Base-by-base conservation (phyloP, 306 rosid species). In the Prunus campanulata region DNA sequence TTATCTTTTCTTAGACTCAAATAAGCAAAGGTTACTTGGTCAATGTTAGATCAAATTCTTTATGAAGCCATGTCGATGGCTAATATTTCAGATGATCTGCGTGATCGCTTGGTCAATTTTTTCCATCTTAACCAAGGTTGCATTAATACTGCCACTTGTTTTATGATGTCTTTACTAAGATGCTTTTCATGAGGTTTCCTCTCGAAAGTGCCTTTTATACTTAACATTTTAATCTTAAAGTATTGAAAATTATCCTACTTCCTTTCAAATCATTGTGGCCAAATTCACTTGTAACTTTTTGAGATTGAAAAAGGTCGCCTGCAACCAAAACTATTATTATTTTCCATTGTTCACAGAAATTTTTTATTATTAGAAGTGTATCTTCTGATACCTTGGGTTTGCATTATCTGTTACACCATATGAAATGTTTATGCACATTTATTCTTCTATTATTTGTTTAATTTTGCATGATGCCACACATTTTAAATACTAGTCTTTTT, bases 381-480 rank as follows among this genome's bases (percentile, higher is more conserved):
- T 20, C 62, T 56, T 56, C 11, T 56, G 13, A 22, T 56, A 20
- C 62, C 29, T 56, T 8, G 62, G 29, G 62, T 11, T 54, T 56
- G 62, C 62, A 56, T 56, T 20, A 9, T 20, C 29, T 14, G 15
- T 56, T 6, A 7, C 13, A 56, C 27, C 62, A 20, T 56, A 56
- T n/a, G 62, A 19, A 56, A 20, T 56, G n/a, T 10, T 56, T 8
- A 56, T 20, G 62, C 12, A 8, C 27, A 20, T 56, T 56, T 42
- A 39, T 56, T 64, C 11, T 78, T 10, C 60, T 67, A 27, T 32
- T 66, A 16, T 20, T 9, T 67, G 42, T 39, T 54, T 74, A 25
- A 57, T 44, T 59, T 30, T 66, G 15, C 72, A 63, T 77, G 32
- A 32, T 32, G 54, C 60, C 51, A 16, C 80, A 77, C 74, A 49